Evolutionary conservation across 306 rosid species (phyloP).

Genomic region (Hylodesmum podocarpum): DNA sequence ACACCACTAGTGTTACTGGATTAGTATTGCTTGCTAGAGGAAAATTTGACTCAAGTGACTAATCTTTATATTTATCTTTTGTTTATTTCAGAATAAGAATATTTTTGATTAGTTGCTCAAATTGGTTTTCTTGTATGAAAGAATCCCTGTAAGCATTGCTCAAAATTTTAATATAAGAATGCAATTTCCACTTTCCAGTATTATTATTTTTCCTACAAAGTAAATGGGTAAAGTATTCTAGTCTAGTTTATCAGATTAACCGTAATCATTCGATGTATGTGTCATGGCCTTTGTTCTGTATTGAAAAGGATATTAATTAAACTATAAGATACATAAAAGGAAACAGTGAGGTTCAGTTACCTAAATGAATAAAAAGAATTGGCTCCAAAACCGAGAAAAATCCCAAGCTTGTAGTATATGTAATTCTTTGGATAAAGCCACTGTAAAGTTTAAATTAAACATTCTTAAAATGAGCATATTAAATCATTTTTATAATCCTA

Average conservation of each 20-base stretch:
- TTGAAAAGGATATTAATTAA: too few relatives aligned
- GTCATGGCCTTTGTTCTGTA: neutral
- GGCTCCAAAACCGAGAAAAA: too few relatives aligned
- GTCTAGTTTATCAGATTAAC: too few relatives aligned
- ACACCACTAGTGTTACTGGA: constrained; percentile 42
- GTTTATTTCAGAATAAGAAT: neutral
- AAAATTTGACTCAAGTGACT: neutral
- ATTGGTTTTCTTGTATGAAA: neutral
- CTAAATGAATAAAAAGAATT: too few relatives aligned
- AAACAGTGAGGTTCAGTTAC: neutral
- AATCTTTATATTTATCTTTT: neutral
- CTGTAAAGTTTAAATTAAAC: too few relatives aligned
- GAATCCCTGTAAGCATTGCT: neutral
- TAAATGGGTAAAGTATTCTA: neutral
- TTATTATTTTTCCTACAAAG: neutral
- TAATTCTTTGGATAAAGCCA: neutral
- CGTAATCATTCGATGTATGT: too few relatives aligned
- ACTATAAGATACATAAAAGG: neutral
- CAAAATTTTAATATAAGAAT: neutral
- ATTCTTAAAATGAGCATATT: neutral
- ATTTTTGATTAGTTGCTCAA: neutral
- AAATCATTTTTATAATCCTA: neutral
- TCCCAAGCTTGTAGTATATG: too few relatives aligned
- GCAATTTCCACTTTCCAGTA: neutral
- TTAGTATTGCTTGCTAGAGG: neutral